Evolutionary conservation across 164 flowering plant species (phyloP).

Genomic region (Hamamelis virginiana): DNA sequence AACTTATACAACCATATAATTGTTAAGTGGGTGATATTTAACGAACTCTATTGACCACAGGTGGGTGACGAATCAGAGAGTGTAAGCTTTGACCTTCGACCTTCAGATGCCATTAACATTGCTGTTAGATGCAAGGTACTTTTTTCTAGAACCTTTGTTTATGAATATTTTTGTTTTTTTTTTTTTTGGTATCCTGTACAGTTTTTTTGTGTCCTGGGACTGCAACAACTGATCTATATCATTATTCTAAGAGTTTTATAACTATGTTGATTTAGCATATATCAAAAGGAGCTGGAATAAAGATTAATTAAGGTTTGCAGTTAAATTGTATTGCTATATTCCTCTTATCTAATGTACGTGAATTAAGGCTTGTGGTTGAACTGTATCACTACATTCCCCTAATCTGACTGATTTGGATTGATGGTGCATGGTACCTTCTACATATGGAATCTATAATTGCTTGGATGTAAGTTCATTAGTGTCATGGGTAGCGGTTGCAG

Average conservation of each 20-base stretch:
- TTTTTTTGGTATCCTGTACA: background rate
- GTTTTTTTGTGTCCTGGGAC: background rate
- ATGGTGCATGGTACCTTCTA: too few relatives aligned
- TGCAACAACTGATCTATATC: background rate
- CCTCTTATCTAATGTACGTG: too few relatives aligned
- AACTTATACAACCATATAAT: background rate
- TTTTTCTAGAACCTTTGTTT: background rate
- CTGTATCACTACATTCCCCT: too few relatives aligned
- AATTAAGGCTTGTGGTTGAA: too few relatives aligned
- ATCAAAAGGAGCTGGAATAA: background rate
- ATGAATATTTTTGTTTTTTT: background rate
- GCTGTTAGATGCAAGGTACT: conserved; percentile 98
- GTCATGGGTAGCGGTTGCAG: too few relatives aligned
- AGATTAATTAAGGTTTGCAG: background rate
- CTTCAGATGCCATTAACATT: conserved; percentile 98
- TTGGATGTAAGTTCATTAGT: too few relatives aligned
- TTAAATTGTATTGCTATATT: too few relatives aligned
- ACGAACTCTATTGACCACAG: conserved; percentile 31
- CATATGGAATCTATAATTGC: too few relatives aligned
- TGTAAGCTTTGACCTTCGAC: conserved; percentile 87
- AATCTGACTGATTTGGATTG: too few relatives aligned
- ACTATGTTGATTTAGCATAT: background rate
- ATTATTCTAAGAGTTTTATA: background rate
- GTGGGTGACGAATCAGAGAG: conserved; percentile 56
- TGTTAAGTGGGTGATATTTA: background rate